These are phyloP conservation scores for Neodidymelliopsis sp. DNA, from an alignment of 2,329 filamentous ascomycete species.

Conservation along the genomic window DNA sequence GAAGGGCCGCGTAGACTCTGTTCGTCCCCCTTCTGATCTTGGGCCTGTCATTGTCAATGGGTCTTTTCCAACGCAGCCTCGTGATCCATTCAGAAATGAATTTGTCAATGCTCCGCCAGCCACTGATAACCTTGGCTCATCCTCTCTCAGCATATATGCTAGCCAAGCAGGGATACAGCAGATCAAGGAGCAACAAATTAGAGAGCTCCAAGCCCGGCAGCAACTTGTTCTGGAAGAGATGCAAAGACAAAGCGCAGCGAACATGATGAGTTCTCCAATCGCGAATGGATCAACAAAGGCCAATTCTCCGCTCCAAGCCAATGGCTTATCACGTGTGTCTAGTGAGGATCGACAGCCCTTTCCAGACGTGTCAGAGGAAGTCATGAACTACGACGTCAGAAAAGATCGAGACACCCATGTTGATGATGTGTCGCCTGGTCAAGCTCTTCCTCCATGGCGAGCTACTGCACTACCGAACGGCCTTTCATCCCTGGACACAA, in stretches of 20 bases:
- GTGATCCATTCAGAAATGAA: conserved; percentile 36
- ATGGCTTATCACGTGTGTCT: conserved; percentile 31
- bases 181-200: conserved; percentile 37
- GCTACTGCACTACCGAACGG: conserved; percentile 39
- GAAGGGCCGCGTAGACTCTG: conserved; percentile 39
- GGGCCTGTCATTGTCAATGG: conserved; percentile 52
- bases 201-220: conserved; percentile 40
- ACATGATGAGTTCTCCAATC: conserved; percentile 28
- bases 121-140: conserved; percentile 20
- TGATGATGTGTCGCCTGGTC: conserved; percentile 42
- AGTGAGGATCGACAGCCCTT: conserved; percentile 39
- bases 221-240: conserved; percentile 43
- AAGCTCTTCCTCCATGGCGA: conserved; percentile 41
- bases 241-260: conserved; percentile 38
- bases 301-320: conserved; percentile 25
- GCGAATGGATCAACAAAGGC: conserved; percentile 38
- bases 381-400: conserved; percentile 36
- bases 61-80: conserved; percentile 44
- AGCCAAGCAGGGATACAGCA: conserved; percentile 36
- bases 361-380: conserved; percentile 35
- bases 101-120: conserved; percentile 32
- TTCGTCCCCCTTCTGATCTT: conserved; percentile 36
- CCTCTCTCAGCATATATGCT: conserved; percentile 33
- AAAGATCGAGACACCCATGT: conserved; percentile 34
- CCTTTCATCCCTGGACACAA: conserved; percentile 42